Evolutionary conservation across 1,284 basidiomycete genomes (phyloP), one percentile per base, ranked within the genome.

Genomic region (Gomphus bonarii): DNA sequence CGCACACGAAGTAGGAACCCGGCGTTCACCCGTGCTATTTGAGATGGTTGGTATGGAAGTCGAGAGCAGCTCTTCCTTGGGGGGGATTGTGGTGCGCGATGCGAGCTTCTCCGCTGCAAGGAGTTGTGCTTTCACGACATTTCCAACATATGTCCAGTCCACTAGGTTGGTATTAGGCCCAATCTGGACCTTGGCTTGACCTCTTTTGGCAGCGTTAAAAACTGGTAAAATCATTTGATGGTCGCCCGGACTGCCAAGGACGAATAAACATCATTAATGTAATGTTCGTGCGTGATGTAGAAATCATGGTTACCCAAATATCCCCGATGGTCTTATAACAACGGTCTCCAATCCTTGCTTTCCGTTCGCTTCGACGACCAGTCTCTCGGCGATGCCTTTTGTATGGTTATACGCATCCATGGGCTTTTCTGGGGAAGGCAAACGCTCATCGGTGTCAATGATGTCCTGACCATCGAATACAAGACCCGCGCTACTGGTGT

Each of bases 71-170:
- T 61, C 58, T 20, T 63, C 62, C 50, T 47, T 35, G 9, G 68
- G 4, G 66, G 65, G 69, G 6, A 74, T 72, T 11, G 76, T 68
- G 1, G 76, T 68, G 1, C 75, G 71, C 1, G 72, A 69, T 54
- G 74, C 75, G 42, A 95, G 81, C 65, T 81, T 85, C 75, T 98
- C 95, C 9, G 91, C 88, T 1, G 97, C 97, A 50, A 99, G 83
- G 8, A 99, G 73, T 68, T 99, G 97, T 1, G 95, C 95, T 66
- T 91, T 83, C 0, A 94, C 95, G 60, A 97, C 88, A 69, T 99
- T 99, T 61, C 85, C 91, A 61, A 99, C 93, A 66, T 97, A 98
- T 1, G 95, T 98, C 85, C 91, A 97, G 72, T 99, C 97, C 65
- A 94, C 95, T 10, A 98, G 73, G 70, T 99, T 99, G 60, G 78